Percentiles rank a stretch among this genome's conserved stretches.
Evolutionary conservation across 441 rosid species (phyloP).

Genomic region (Populus hybrid): DNA sequence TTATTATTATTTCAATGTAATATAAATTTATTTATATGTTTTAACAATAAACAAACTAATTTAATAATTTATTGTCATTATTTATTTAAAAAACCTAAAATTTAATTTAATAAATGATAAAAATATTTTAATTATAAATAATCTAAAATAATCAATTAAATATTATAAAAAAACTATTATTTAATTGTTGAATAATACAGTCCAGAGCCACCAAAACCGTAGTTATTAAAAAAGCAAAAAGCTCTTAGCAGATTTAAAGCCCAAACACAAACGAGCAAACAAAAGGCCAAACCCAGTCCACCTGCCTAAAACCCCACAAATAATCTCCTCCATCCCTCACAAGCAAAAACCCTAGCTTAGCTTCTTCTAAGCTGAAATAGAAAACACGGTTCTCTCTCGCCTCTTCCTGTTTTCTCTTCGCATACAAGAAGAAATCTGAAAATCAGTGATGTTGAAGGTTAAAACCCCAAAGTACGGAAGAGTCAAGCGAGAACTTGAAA

Average conservation of each 20-base stretch:
- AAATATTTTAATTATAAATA: too few relatives aligned
- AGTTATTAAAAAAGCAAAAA: background rate
- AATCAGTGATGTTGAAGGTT: conserved; percentile 44
- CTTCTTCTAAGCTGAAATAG: background rate
- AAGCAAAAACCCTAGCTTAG: background rate
- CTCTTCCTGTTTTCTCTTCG: background rate
- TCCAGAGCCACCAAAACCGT: too few relatives aligned
- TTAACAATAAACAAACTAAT: too few relatives aligned
- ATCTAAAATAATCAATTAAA: too few relatives aligned
- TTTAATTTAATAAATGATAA: too few relatives aligned
- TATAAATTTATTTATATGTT: too few relatives aligned
- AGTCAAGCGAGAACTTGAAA: conserved; percentile 61
- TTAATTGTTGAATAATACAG: too few relatives aligned
- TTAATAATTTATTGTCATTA: too few relatives aligned
- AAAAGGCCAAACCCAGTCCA: background rate
- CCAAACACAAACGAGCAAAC: background rate
- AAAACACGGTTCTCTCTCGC: background rate
- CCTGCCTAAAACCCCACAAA: background rate
- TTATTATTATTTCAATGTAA: too few relatives aligned
- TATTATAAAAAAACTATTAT: too few relatives aligned
- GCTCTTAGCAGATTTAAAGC: background rate
- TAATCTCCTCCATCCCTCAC: background rate
- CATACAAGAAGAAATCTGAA: background rate
- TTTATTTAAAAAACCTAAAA: too few relatives aligned
- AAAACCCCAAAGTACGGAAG: conserved; percentile 53